Percentiles rank a stretch among this genome's conserved stretches.
Conservation (phyloP, 1,139 yeast genomes). For the Suzukiozyma palmioleophila region DNA sequence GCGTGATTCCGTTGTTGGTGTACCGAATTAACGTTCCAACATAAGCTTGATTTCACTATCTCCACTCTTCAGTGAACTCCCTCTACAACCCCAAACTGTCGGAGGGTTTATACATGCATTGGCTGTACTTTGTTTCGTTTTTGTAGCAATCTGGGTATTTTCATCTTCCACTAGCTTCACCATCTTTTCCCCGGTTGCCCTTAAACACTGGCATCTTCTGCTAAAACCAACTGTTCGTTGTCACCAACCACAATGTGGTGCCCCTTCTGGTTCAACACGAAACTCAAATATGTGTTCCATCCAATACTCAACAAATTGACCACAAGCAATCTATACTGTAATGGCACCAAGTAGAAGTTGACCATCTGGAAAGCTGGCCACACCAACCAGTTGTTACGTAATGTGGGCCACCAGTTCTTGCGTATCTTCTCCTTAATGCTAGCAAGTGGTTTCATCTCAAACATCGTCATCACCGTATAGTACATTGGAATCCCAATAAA, state of each 20-base stretch:
- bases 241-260: conserved; percentile 2
- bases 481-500: conserved; percentile 62
- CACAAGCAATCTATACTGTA: conserved; percentile 58
- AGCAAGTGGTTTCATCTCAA: conserved; percentile 43
- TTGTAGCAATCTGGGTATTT: too few relatives aligned
- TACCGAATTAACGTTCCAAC: too few relatives aligned
- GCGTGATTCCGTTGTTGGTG: too few relatives aligned
- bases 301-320: conserved; percentile 73
- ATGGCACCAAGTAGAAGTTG: conserved; percentile 71
- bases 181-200: too few relatives aligned
- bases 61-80: too few relatives aligned
- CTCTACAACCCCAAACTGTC: too few relatives aligned
- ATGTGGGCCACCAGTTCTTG: conserved; percentile 55
- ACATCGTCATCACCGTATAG: conserved; percentile 58
- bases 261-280: conserved; percentile 15
- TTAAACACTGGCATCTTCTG: too few relatives aligned
- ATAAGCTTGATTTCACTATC: too few relatives aligned
- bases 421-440: conserved; percentile 33
- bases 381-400: conserved; percentile 70
- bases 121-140: too few relatives aligned
- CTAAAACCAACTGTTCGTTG: conserved; percentile 1
- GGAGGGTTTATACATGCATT: too few relatives aligned
- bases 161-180: too few relatives aligned
- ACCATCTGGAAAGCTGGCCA: conserved; percentile 82
- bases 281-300: conserved; percentile 81